These are phyloP conservation scores for Trypanosoma melophagium DNA, from an alignment of 208 protist genomes.

Conservation along the genomic window DNA sequence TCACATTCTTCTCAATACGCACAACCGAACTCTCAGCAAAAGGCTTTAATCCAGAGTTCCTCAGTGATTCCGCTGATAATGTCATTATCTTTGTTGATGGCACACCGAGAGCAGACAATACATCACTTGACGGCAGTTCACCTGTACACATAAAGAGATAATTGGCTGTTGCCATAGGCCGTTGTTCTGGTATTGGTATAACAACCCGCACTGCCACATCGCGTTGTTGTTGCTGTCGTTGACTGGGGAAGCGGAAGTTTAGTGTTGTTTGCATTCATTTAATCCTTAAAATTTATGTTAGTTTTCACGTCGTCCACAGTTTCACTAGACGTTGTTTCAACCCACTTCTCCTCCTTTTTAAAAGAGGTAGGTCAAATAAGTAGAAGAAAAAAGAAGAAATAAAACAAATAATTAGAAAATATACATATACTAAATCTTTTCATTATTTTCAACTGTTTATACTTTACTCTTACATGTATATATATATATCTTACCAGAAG, in stretches of 20 bases:
- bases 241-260: conserved; percentile 64
- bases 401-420: neutral
- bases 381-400: conserved; percentile 5
- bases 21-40: conserved; percentile 63
- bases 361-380: neutral
- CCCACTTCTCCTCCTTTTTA: neutral
- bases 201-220: conserved; percentile 42
- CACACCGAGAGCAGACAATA: conserved; percentile 33
- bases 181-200: conserved; percentile 50
- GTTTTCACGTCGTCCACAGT: neutral
- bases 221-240: conserved; percentile 2
- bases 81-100: conserved; percentile 10
- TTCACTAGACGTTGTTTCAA: too few species aligned
- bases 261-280: conserved; percentile 55
- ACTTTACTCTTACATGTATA: too few species aligned
- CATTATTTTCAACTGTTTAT: too few species aligned
- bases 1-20: conserved; percentile 55
- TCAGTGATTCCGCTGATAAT: conserved; percentile 25
- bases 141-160: conserved; percentile 69
- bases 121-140: conserved; percentile 42
- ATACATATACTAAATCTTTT: too few species aligned
- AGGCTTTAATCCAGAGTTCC: conserved; percentile 38
- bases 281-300: neutral
- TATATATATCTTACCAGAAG: too few species aligned
- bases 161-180: conserved; percentile 60